Evolutionary conservation across 768 basidiomycete genomes (phyloP).

Genomic region (Boletus vinaceobasis): DNA sequence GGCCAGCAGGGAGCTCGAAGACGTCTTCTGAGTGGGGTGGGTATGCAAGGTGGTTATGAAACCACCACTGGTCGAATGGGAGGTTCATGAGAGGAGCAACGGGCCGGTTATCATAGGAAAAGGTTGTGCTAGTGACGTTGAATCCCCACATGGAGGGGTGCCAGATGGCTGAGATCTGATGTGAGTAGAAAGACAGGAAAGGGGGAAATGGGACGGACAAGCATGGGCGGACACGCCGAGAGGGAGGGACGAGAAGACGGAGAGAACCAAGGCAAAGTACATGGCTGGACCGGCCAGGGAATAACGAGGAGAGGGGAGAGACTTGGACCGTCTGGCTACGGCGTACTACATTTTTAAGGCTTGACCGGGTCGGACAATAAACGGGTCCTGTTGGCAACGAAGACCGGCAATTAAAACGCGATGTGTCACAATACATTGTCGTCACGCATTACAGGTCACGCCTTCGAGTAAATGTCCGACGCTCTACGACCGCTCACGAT

Average conservation of each 20-base stretch:
- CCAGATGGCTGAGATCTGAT: slow-evolving; percentile 40
- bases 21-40: slow-evolving; percentile 57
- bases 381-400: not conserved
- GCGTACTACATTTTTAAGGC: not conserved
- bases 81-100: slow-evolving; percentile 38
- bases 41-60: slow-evolving; percentile 55
- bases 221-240: slow-evolving; percentile 16
- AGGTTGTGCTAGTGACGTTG: slow-evolving; percentile 57
- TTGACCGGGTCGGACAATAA: not conserved
- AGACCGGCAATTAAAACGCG: not conserved
- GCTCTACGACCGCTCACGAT: not conserved
- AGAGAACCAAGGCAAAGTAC: not conserved
- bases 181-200: not conserved
- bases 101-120: slow-evolving; percentile 62
- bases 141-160: slow-evolving; percentile 65
- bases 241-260: not conserved
- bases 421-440: not conserved
- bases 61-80: slow-evolving; percentile 52
- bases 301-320: not conserved
- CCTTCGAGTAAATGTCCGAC: not conserved
- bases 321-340: not conserved
- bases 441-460: not conserved
- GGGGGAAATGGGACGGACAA: slow-evolving; percentile 7
- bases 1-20: slow-evolving; percentile 59
- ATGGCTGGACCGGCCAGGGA: slow-evolving; percentile 22